Evolutionary conservation across 1,284 basidiomycete genomes (phyloP).

Genomic region (Puccinia novopanici): DNA sequence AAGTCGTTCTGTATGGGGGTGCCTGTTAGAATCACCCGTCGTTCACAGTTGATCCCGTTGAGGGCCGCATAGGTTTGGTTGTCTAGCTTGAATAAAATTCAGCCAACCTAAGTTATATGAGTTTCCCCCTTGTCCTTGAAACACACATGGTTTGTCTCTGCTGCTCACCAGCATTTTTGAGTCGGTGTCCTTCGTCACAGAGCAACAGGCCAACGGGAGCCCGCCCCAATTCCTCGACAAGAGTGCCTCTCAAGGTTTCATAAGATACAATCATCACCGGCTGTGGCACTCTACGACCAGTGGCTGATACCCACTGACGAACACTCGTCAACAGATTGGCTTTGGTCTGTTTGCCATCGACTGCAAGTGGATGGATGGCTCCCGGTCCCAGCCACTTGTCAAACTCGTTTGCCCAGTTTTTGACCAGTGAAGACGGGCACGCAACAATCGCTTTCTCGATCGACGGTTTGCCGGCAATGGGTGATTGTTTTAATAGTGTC

Average conservation of each 20-base stretch:
- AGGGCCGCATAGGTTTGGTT: conserved; percentile 78
- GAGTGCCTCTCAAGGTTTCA: conserved; percentile 79
- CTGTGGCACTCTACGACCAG: conserved; percentile 80
- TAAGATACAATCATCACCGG: conserved; percentile 99
- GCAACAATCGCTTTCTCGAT: conserved; percentile 98
- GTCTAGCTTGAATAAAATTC: conserved; percentile 48
- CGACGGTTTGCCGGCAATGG: conserved; percentile 76
- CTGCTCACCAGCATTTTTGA: conserved; percentile 88
- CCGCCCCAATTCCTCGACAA: conserved; percentile 72
- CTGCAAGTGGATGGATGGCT: conserved; percentile 74
- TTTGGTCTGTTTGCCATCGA: conserved; percentile 87
- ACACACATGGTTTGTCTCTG: too few relatives aligned
- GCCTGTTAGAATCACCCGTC: conserved; percentile 94
- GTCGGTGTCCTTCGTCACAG: conserved; percentile 93
- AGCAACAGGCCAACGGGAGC: conserved; percentile 86
- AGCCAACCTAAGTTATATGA: neutral
- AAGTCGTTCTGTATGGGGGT: conserved; percentile 97
- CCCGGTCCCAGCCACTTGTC: conserved; percentile 91
- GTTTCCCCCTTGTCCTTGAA: too few relatives aligned
- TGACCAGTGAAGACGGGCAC: conserved; percentile 93
- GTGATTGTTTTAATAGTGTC: conserved; percentile 96
- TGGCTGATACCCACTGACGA: conserved; percentile 79
- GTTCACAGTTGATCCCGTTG: conserved; percentile 79
- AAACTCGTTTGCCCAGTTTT: conserved; percentile 98
- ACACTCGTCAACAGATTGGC: conserved; percentile 76